Evolutionary conservation across 345 rosid genomes (phyloP), one percentile per base, ranked within the genome.

Genomic region (Combretum micranthum): DNA sequence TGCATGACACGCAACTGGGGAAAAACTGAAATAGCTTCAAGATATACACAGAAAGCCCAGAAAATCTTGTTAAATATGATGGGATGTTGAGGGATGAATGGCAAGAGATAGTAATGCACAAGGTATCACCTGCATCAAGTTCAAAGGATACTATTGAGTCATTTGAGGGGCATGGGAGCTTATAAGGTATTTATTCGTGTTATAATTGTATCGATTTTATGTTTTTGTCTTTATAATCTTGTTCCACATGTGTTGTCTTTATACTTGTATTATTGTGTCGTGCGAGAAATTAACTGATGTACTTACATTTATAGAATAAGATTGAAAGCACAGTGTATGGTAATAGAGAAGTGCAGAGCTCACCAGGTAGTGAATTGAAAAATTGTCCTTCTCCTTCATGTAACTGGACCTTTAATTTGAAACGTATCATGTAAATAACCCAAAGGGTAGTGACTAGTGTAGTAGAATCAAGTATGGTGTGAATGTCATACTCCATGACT

Each of bases 401-500:
- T 94, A 94, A 74, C 95, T 87, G 19, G 99, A 78, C 75, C 59
- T 87, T 87, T 62, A 94, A 66, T 49, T 83, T 87, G 72, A 90
- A 87, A 18, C 93, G 96, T 68, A 94, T 90, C 97, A 83, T 90
- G 73, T 75, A 94, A 44, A 94, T 87, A 68, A 94, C 99, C 99
- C 99, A 94, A 15, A 94, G 74, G 20, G 99, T 94, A 14, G 99
- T 90, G 15, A 68, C 99, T 73, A 90, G 67, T 15, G 99, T 90
- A 59, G 97, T 85, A 52, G 91, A 77, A 70, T 94, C 99, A 39
- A 94, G 94, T 54, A 94, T 0, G 12, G 99, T 94, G 62, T 94
- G 99, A 60, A 94, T 87, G 74, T 89, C 99, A 73, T 87, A 90
- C 66, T 94, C 99, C 99, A 94, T 94, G n/a, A 89, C 95, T 64